phyloP scores from a whole-genome alignment of 1,139 yeast species.

The Barnettozyma hawaiiensis region DNA sequence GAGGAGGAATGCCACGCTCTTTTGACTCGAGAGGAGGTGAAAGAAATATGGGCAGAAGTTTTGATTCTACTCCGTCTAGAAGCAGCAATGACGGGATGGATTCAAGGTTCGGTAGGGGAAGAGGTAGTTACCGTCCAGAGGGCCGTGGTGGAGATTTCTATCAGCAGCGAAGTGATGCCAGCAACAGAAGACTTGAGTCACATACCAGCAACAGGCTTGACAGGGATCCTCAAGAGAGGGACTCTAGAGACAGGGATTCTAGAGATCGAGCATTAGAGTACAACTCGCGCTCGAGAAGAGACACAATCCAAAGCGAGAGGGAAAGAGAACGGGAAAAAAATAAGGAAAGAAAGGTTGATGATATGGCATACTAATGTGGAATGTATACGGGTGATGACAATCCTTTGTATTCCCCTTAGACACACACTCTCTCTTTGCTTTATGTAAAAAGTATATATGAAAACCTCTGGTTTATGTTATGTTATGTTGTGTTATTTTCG shows the following conservation, averaged over 20 bases:
- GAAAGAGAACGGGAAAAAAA: slow-evolving; percentile 15
- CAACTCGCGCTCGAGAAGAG: slow-evolving; percentile 20
- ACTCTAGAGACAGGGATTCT: slow-evolving; percentile 6
- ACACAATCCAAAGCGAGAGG: slow-evolving; percentile 13
- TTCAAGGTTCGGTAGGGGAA: too few species aligned
- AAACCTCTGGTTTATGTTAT: too few species aligned
- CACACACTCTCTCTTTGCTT: too few species aligned
- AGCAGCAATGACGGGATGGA: slow-evolving; percentile 5
- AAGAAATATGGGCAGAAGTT: not conserved
- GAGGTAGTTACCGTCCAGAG: not conserved
- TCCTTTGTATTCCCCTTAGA: too few species aligned
- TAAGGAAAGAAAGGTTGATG: slow-evolving; percentile 14
- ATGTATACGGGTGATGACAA: too few species aligned
- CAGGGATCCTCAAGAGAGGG: slow-evolving; percentile 1
- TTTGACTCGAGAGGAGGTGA: not conserved
- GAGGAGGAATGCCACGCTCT: not conserved
- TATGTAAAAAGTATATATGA: too few species aligned
- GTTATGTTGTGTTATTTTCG: slow-evolving; percentile 8
- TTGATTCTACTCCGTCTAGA: not conserved
- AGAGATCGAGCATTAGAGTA: slow-evolving; percentile 15
- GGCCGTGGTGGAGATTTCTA: not conserved
- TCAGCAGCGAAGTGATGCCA: not conserved
- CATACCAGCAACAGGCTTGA: not conserved
- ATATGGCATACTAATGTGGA: slow-evolving; percentile 14
- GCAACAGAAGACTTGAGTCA: not conserved